Evolutionary conservation across 2,329 filamentous ascomycete species (phyloP).

Genomic region (Fusarium clavum): DNA sequence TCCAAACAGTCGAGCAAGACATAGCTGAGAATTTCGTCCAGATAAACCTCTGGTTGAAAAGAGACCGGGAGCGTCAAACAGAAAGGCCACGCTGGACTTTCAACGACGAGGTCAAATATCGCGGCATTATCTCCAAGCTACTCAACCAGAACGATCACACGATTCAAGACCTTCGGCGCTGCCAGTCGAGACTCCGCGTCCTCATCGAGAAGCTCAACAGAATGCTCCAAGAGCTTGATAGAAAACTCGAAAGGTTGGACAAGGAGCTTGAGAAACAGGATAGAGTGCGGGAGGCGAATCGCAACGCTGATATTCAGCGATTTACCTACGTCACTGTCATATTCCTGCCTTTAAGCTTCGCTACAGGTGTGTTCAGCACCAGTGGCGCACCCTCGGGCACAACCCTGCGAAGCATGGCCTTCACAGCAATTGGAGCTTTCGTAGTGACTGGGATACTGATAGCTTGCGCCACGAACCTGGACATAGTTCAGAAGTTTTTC

Average conservation of each 20-base stretch:
- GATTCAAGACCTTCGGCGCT: not conserved
- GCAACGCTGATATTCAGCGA: not conserved
- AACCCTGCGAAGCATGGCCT: not conserved
- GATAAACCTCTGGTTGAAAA: not conserved
- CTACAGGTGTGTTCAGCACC: not conserved
- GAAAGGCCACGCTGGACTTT: not conserved
- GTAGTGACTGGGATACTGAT: not conserved
- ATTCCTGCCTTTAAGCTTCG: not conserved
- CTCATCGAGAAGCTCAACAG: fast-evolving
- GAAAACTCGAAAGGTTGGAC: fast-evolving
- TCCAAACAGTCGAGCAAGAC: not conserved
- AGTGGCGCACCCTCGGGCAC: not conserved
- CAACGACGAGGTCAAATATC: not conserved
- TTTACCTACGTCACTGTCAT: not conserved
- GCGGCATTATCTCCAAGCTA: not conserved
- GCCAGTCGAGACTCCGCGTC: fast-evolving
- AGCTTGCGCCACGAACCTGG: not conserved
- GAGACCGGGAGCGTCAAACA: not conserved
- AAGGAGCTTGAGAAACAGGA: not conserved
- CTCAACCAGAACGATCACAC: not conserved
- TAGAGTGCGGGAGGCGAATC: not conserved
- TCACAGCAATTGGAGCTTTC: not conserved
- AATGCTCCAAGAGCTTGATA: not conserved
- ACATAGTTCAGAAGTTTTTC: too few relatives aligned
- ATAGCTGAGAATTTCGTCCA: not conserved